These are phyloP conservation scores for Cyclotella choctawhatcheeana DNA, from an alignment of 108 stramenopile species.

Conservation along the genomic window DNA sequence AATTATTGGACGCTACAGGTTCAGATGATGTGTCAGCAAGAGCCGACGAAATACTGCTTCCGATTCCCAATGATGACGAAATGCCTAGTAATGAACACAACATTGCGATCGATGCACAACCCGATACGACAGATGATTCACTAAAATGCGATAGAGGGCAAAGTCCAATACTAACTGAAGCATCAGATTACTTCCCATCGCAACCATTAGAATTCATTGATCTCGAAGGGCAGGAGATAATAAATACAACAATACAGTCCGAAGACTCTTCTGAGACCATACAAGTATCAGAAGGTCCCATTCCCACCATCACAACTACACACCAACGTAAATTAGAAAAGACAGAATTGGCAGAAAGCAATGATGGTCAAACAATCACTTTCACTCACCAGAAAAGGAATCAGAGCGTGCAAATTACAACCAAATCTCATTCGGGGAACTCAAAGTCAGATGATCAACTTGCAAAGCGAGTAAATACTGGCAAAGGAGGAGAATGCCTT, in stretches of 20 bases:
- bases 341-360: constrained; percentile 2
- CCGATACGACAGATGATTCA: not conserved
- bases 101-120: not conserved
- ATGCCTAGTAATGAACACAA: not conserved
- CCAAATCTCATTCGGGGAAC: not conserved
- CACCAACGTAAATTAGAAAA: constrained; percentile 4
- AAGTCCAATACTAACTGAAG: not conserved
- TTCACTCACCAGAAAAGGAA: constrained; percentile 9
- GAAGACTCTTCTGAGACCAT: not conserved
- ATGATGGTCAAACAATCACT: constrained; percentile 1
- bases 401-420: constrained; percentile 18
- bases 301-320: not conserved
- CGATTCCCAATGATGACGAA: not conserved
- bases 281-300: not conserved
- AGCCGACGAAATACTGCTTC: not conserved
- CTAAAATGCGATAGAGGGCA: not conserved
- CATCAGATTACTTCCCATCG: not conserved
- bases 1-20: not conserved
- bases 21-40: not conserved
- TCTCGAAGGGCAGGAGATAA: not conserved
- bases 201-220: not conserved
- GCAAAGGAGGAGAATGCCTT: constrained; percentile 40
- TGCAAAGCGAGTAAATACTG: not conserved
- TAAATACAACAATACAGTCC: not conserved
- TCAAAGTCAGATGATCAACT: not conserved